Evolutionary conservation across 2,329 filamentous ascomycete species (phyloP).

Genomic region (Cladosporium sp.): DNA sequence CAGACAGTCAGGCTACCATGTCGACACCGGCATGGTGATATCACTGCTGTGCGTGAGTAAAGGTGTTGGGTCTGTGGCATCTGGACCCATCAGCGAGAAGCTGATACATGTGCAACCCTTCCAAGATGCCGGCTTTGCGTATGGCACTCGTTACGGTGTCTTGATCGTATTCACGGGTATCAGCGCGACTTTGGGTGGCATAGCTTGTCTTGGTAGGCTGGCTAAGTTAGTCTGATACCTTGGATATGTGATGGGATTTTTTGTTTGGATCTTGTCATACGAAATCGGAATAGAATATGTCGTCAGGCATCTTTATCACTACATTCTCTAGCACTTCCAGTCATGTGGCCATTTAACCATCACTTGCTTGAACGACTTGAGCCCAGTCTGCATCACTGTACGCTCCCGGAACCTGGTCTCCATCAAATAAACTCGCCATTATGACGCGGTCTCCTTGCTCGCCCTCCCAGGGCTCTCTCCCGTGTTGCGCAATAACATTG

Average conservation of each 20-base stretch:
- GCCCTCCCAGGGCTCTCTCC: constrained; percentile 50
- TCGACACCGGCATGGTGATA: constrained; percentile 22
- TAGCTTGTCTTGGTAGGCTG: constrained; percentile 15
- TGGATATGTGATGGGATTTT: too few species aligned
- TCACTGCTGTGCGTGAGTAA: constrained; percentile 19
- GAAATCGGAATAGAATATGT: neutral
- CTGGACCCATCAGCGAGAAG: constrained; percentile 19
- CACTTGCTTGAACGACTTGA: constrained; percentile 48
- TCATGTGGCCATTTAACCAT: constrained; percentile 23
- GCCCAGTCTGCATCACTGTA: constrained; percentile 48
- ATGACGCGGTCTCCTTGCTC: constrained; percentile 49
- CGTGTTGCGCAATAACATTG: constrained; percentile 53
- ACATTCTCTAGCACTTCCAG: neutral
- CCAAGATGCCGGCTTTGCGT: constrained; percentile 9
- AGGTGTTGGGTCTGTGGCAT: constrained; percentile 18
- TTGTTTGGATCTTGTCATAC: neutral
- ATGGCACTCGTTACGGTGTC: constrained; percentile 20
- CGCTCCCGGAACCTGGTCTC: constrained; percentile 45
- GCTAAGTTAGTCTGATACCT: constrained; percentile 4
- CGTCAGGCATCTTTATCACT: neutral
- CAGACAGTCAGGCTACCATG: constrained; percentile 17
- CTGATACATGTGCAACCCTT: constrained; percentile 9
- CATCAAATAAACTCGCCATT: constrained; percentile 52
- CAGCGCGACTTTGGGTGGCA: constrained; percentile 8
- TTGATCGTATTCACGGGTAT: constrained; percentile 14